Percentiles rank a stretch among this genome's conserved stretches.
Conservation (phyloP, 352 stramenopile genomes). For the Phytophthora macrochlamydospora region DNA sequence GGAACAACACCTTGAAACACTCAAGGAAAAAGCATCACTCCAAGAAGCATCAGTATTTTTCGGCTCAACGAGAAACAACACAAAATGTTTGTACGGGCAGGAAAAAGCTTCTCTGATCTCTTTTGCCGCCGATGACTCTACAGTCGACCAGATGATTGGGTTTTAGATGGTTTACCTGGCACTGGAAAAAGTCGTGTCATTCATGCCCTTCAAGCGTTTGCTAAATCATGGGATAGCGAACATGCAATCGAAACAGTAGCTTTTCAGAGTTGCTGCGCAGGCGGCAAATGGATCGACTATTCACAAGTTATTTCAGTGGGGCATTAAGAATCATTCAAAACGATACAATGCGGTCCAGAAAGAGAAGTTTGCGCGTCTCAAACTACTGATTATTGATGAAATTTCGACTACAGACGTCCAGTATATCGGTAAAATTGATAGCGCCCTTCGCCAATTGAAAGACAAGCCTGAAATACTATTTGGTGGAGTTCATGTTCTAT, state of each 20-base stretch:
- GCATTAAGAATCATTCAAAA: neutral
- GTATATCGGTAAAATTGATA: constrained; percentile 6
- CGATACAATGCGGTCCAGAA: neutral
- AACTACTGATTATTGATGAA: constrained; percentile 12
- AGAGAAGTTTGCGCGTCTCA: constrained; percentile 4
- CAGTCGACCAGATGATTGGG: neutral
- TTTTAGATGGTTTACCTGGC: constrained; percentile 7
- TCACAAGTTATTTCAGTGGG: constrained; percentile 13
- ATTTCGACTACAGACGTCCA: constrained; percentile 4
- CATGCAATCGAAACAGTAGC: constrained; percentile 4
- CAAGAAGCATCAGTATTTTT: neutral
- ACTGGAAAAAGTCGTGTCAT: constrained; percentile 10
- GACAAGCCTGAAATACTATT: constrained; percentile 6
- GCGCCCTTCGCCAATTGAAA: neutral
- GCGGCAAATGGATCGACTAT: constrained; percentile 12
- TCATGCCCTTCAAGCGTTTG: constrained; percentile 6
- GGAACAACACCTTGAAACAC: neutral
- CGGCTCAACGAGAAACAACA: constrained; percentile 12
- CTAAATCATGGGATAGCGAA: neutral
- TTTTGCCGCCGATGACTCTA: neutral
- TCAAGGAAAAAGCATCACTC: neutral
- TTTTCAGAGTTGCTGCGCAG: constrained; percentile 11
- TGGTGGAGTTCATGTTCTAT: constrained; percentile 24
- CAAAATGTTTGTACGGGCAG: constrained; percentile 6
- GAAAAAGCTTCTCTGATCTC: neutral